These are phyloP conservation scores for Pseudocercospora vitis DNA, from an alignment of 2,329 filamentous ascomycete species.

Conservation along the genomic window DNA sequence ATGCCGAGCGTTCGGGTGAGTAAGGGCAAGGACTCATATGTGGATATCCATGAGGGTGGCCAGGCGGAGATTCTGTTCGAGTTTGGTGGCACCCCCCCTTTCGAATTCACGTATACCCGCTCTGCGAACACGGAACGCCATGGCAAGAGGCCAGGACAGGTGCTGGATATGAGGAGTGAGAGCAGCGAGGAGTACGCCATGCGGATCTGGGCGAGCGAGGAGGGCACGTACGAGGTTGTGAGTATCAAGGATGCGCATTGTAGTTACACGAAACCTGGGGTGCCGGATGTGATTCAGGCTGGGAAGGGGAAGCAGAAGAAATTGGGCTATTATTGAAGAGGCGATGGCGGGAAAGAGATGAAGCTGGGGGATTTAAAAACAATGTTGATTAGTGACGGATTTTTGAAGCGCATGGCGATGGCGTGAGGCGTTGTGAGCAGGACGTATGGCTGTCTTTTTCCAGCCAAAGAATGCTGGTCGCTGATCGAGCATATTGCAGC, in stretches of 20 bases:
- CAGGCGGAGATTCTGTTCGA: constrained; percentile 92
- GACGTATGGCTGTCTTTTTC: too few relatives aligned
- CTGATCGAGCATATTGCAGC: too few relatives aligned
- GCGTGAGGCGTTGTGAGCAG: background rate
- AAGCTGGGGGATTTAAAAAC: too few relatives aligned
- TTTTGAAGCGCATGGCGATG: constrained; percentile 3
- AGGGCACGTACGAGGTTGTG: constrained; percentile 96
- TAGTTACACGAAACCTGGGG: constrained; percentile 74
- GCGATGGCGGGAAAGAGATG: background rate
- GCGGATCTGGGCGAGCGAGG: constrained; percentile 80
- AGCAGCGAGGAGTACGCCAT: constrained; percentile 78
- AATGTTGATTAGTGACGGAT: background rate
- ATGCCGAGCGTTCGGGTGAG: constrained; percentile 90
- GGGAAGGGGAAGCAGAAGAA: constrained; percentile 36
- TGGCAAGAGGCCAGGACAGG: constrained; percentile 63
- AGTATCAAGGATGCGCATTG: constrained; percentile 93
- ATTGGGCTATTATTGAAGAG: constrained; percentile 35
- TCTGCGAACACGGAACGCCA: constrained; percentile 75
- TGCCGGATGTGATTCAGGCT: constrained; percentile 40
- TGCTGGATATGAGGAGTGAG: constrained; percentile 90
- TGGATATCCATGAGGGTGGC: constrained; percentile 95
- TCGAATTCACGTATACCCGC: constrained; percentile 95
- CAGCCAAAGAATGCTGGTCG: too few relatives aligned
- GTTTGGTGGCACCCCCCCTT: constrained; percentile 92
- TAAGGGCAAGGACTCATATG: constrained; percentile 73